Conservation (phyloP, 768 basidiomycete genomes). For the Strobilomyces dryophilus region DNA sequence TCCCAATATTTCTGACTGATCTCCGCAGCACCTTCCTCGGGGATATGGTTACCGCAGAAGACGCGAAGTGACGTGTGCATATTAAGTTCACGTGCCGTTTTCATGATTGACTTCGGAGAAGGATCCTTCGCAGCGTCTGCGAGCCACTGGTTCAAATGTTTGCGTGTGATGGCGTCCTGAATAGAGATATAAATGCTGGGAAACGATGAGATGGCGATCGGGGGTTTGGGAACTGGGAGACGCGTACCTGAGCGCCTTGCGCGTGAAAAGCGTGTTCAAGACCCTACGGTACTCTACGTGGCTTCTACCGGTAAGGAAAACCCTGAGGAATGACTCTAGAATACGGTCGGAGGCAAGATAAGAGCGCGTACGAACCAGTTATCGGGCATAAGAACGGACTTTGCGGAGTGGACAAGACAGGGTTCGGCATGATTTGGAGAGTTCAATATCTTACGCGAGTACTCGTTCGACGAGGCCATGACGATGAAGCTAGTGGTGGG, state of each 20-base stretch:
- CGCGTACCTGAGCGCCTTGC: conserved; percentile 81
- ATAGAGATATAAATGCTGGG: conserved; percentile 75
- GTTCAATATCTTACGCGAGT: conserved; percentile 92
- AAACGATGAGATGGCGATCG: background rate
- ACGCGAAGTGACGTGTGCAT: conserved; percentile 97
- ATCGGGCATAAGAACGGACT: conserved; percentile 75
- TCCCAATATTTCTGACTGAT: conserved; percentile 95
- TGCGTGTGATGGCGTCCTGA: conserved; percentile 79
- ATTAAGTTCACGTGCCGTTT: conserved; percentile 88
- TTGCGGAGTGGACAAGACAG: conserved; percentile 89
- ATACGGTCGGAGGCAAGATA: background rate
- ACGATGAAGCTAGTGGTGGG: conserved; percentile 85
- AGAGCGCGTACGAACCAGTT: conserved; percentile 64
- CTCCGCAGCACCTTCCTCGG: conserved; percentile 69
- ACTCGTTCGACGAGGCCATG: conserved; percentile 93
- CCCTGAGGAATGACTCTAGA: conserved; percentile 47
- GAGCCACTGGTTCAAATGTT: conserved; percentile 75
- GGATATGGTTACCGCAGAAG: conserved; percentile 90
- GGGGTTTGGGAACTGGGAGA: background rate
- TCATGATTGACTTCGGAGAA: conserved; percentile 67
- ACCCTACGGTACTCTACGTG: conserved; percentile 94
- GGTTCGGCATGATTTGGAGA: conserved; percentile 91
- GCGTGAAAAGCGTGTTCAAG: conserved; percentile 89
- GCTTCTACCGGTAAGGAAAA: conserved; percentile 92
- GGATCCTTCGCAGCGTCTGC: conserved; percentile 45